Evolutionary conservation across 345 rosid species (phyloP).

Genomic region (Citrus mangshanensis): DNA sequence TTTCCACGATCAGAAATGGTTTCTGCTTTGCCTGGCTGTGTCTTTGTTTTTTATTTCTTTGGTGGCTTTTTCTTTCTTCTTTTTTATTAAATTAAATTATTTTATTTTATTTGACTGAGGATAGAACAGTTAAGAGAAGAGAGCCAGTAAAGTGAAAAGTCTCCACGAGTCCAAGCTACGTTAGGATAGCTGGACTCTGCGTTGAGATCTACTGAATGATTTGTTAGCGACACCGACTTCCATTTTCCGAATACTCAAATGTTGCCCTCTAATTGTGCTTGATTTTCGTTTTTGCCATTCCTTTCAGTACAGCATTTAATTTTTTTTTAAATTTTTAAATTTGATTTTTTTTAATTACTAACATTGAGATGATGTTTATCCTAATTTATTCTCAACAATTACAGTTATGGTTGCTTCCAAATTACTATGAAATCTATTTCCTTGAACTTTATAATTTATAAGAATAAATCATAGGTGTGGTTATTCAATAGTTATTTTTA

Average conservation of each 20-base stretch:
- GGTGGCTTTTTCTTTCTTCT: not conserved
- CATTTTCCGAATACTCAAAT: not conserved
- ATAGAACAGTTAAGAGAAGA: not conserved
- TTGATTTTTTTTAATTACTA: no score
- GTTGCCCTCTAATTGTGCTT: not conserved
- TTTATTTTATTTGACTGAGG: not conserved
- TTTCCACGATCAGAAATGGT: constrained; percentile 4
- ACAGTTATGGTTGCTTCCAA: no score
- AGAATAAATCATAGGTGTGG: no score
- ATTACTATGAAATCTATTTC: no score
- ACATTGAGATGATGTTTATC: not conserved
- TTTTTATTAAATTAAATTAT: not conserved
- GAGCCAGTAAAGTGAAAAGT: not conserved
- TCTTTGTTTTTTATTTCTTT: not conserved
- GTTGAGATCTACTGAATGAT: not conserved
- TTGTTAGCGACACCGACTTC: not conserved
- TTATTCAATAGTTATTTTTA: no score
- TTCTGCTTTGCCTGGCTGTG: not conserved
- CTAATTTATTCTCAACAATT: no score
- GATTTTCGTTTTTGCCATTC: constrained; percentile 1
- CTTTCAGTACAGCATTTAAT: not conserved
- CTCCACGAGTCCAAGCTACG: constrained; percentile 30
- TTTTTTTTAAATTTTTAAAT: no score
- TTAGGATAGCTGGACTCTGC: constrained; percentile 15
- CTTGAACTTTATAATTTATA: no score